A percentile compares a stretch with the other conserved stretches of the same genome.
These are phyloP conservation scores for Geotrichum citri-aurantii DNA, from an alignment of 1,139 yeast genomes.

Conservation along the genomic window DNA sequence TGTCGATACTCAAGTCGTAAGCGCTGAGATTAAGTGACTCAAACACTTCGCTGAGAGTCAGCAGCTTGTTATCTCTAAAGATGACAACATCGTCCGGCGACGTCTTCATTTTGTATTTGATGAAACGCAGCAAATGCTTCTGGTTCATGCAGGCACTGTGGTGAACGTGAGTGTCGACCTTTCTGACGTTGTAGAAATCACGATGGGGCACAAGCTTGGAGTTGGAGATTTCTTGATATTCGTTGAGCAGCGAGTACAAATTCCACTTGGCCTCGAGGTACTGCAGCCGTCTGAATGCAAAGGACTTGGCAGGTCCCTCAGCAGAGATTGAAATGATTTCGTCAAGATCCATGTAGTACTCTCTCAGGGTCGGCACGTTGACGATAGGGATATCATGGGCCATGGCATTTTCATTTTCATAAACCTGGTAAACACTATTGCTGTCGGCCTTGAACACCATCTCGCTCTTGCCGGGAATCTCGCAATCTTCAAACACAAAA, in stretches of 20 bases:
- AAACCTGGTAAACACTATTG: constrained; percentile 66
- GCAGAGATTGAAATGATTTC: constrained; percentile 65
- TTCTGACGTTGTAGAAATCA: constrained; percentile 95
- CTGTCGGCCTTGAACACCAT: constrained; percentile 49
- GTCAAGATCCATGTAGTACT: constrained; percentile 78
- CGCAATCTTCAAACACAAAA: constrained; percentile 56
- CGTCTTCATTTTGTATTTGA: constrained; percentile 81
- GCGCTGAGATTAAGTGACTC: constrained; percentile 86
- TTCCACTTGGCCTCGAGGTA: constrained; percentile 97
- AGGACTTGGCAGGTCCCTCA: constrained; percentile 96
- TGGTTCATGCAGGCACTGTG: constrained; percentile 99
- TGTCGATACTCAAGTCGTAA: constrained; percentile 90
- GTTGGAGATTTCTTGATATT: constrained; percentile 86
- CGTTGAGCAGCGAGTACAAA: constrained; percentile 77
- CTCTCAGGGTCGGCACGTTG: constrained; percentile 69
- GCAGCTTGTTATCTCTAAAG: constrained; percentile 85
- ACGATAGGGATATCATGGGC: constrained; percentile 40
- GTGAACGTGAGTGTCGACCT: constrained; percentile 98
- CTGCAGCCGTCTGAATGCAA: constrained; percentile 89
- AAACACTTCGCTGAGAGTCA: constrained; percentile 82
- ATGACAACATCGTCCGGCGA: constrained; percentile 85
- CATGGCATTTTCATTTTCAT: constrained; percentile 37
- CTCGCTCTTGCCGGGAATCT: constrained; percentile 57
- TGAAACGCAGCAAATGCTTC: constrained; percentile 88
- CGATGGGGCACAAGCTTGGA: constrained; percentile 85